Percentiles rank a stretch among this genome's conserved stretches.
These are phyloP conservation scores for Favolaschia claudopus DNA, from an alignment of 768 basidiomycete genomes.

Conservation along the genomic window DNA sequence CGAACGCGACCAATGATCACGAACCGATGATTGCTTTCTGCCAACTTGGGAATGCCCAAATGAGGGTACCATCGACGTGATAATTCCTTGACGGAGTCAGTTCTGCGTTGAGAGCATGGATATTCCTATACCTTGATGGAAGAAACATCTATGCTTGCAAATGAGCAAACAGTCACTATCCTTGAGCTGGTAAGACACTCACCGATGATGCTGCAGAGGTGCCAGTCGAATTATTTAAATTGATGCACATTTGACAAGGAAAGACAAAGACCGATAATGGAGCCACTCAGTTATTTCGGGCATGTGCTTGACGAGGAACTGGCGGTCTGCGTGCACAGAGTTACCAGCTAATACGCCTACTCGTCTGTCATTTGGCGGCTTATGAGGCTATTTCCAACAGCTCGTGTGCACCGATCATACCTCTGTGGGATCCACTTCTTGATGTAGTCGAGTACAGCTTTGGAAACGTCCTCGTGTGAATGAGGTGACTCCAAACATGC, in stretches of 20 bases:
- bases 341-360: slow-evolving; percentile 84
- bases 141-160: slow-evolving; percentile 54
- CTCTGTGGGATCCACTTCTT: slow-evolving; percentile 83
- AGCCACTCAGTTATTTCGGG: slow-evolving; percentile 80
- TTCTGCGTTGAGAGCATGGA: background rate
- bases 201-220: slow-evolving; percentile 29
- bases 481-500: slow-evolving; percentile 80
- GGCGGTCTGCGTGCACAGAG: slow-evolving; percentile 83
- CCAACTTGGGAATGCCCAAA: slow-evolving; percentile 38
- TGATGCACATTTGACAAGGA: background rate
- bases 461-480: slow-evolving; percentile 63
- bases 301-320: slow-evolving; percentile 81
- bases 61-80: slow-evolving; percentile 75
- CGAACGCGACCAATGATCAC: no score
- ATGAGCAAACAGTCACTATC: background rate
- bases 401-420: no score
- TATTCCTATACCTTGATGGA: slow-evolving; percentile 70
- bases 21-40: slow-evolving; percentile 66
- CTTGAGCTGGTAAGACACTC: background rate
- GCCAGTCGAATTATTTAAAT: background rate
- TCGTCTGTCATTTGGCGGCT: no score
- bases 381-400: no score
- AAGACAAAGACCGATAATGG: slow-evolving; percentile 70
- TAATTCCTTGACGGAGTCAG: slow-evolving; percentile 60
- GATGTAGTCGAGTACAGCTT: slow-evolving; percentile 76